Conservation (phyloP, 23 red algal genomes). For the Gracilaria vermiculophylla region DNA sequence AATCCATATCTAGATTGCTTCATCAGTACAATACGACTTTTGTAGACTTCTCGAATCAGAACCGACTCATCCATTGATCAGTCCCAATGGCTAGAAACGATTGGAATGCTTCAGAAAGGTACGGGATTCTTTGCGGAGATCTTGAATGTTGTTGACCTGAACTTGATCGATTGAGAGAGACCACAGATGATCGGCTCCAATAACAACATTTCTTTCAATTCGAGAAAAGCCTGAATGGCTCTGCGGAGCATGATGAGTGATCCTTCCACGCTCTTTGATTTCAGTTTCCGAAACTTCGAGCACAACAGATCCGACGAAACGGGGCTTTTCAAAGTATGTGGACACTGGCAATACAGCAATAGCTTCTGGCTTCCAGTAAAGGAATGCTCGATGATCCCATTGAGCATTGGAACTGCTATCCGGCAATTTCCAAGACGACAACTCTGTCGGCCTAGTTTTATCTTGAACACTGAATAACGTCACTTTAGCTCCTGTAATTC, state of each 20-base stretch:
- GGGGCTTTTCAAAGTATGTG: neutral
- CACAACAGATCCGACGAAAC: slow-evolving; percentile 47
- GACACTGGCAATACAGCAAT: slow-evolving; percentile 50
- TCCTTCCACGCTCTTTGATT: slow-evolving; percentile 50
- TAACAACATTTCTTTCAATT: slow-evolving; percentile 40
- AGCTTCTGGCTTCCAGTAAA: slow-evolving; percentile 48
- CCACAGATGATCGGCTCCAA: slow-evolving; percentile 52
- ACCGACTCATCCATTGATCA: too few species aligned
- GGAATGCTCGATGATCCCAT: slow-evolving; percentile 72
- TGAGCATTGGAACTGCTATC: slow-evolving; percentile 27
- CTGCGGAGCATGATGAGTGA: neutral
- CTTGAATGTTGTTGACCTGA: slow-evolving; percentile 49
- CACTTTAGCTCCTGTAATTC: slow-evolving; percentile 54
- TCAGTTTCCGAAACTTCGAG: slow-evolving; percentile 13
- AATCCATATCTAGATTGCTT: too few species aligned
- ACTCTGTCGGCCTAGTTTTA: slow-evolving; percentile 33
- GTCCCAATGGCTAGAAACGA: too few species aligned
- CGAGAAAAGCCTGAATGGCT: neutral
- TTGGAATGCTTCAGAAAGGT: neutral
- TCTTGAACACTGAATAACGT: slow-evolving; percentile 57
- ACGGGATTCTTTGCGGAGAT: neutral
- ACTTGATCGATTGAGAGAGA: slow-evolving; percentile 24
- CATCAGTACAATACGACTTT: too few species aligned
- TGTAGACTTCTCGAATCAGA: too few species aligned
- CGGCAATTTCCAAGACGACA: slow-evolving; percentile 34